phyloP scores from a whole-genome alignment of 345 rosid species.

The Anastatica hierochuntica region DNA sequence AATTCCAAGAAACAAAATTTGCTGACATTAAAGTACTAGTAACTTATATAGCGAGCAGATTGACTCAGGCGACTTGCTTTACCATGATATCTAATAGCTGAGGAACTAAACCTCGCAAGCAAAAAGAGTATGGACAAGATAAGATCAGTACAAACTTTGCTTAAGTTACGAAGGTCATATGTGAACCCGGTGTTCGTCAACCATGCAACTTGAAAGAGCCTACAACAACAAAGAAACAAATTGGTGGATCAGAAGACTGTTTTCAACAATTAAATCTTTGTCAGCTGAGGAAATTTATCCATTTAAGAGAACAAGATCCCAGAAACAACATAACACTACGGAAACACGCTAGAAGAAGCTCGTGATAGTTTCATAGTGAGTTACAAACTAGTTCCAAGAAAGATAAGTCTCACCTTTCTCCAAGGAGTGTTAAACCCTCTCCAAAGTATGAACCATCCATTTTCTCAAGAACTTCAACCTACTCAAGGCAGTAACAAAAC shows the following conservation, averaged over 20 bases:
- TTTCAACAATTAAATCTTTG: background rate
- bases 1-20: background rate
- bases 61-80: background rate
- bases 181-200: constrained; percentile 75
- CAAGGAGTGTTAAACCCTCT: constrained; percentile 85
- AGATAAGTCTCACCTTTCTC: constrained; percentile 41
- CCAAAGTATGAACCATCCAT: constrained; percentile 63
- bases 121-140: constrained; percentile 3
- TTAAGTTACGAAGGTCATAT: constrained; percentile 60
- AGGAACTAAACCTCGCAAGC: background rate
- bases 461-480: constrained; percentile 51
- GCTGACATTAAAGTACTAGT: background rate
- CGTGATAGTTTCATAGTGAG: no score
- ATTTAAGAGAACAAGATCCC: background rate
- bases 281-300: background rate
- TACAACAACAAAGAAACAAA: constrained; percentile 51
- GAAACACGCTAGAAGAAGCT: background rate
- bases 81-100: background rate
- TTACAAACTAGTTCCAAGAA: background rate
- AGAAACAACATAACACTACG: background rate
- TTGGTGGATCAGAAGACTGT: constrained; percentile 22
- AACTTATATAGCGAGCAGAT: background rate
- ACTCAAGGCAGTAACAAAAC: constrained; percentile 9
- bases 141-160: constrained; percentile 54
- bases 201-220: constrained; percentile 95